These are phyloP conservation scores for Sequoiadendron giganteum DNA, from an alignment of 75 land plant genomes.

Conservation along the genomic window DNA sequence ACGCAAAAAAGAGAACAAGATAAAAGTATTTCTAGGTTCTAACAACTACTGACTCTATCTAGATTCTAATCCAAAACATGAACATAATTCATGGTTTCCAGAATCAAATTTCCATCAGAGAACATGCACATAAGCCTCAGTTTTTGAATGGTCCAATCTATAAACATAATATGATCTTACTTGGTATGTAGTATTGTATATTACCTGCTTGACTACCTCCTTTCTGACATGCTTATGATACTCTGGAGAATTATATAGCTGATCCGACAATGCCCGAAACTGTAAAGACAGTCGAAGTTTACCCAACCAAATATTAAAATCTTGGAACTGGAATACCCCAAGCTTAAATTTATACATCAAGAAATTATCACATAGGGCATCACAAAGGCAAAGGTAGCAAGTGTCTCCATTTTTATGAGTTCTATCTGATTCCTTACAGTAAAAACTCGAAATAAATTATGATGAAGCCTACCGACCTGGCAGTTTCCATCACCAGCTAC, in stretches of 20 bases:
- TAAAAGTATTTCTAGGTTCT: neutral
- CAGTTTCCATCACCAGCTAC: conserved; percentile 94
- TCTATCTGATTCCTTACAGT: neutral
- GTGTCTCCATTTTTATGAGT: neutral
- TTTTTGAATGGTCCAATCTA: neutral
- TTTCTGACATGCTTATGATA: conserved; percentile 90
- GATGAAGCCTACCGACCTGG: conserved; percentile 51
- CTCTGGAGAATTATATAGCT: conserved; percentile 75
- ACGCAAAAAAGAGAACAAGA: neutral
- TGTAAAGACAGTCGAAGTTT: conserved; percentile 19
- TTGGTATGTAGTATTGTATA: neutral
- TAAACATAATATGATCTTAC: neutral
- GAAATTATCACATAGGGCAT: conserved; percentile 1
- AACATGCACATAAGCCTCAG: neutral
- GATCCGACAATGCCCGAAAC: conserved; percentile 97
- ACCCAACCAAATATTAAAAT: neutral
- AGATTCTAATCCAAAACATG: neutral
- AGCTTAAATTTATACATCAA: neutral
- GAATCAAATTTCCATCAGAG: neutral
- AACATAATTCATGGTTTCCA: neutral
- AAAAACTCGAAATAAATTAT: neutral
- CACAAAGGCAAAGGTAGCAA: neutral
- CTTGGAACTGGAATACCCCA: neutral
- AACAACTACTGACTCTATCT: neutral
- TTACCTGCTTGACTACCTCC: conserved; percentile 76